Percentiles rank a stretch among this genome's conserved stretches.
Evolutionary conservation across 148 eudicot genomes (phyloP).

Genomic region (Vaccinium corymbosum): DNA sequence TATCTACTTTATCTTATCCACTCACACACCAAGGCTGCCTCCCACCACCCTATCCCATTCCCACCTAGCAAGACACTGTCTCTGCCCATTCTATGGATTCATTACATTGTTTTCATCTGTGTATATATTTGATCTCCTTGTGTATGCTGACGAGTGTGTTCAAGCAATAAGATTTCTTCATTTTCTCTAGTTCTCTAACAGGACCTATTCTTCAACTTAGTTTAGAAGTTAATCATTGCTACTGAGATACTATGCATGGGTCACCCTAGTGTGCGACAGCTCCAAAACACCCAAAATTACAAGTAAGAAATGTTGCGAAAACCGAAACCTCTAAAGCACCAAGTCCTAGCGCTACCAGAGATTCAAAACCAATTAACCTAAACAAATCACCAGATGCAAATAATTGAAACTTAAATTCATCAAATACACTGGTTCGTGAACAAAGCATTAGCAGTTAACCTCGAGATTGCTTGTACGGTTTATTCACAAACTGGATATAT

Average conservation of each 20-base stretch:
- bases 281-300: neutral
- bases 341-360: neutral
- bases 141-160: no score
- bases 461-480: neutral
- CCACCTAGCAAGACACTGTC: no score
- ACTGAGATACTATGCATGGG: neutral
- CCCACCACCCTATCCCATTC: no score
- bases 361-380: neutral
- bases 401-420: neutral
- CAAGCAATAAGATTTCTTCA: no score
- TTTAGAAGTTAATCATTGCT: neutral
- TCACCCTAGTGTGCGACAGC: neutral
- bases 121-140: no score
- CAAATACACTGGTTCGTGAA: neutral
- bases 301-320: neutral
- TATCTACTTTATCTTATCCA: no score
- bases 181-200: neutral
- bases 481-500: neutral
- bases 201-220: neutral
- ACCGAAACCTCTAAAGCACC: neutral
- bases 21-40: no score
- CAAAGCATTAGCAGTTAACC: neutral
- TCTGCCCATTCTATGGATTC: no score
- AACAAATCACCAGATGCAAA: neutral
- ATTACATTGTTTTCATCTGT: no score